Evolutionary conservation across 2,329 filamentous ascomycete species (phyloP), one percentile per base, ranked within the genome.

Genomic region (Botrytis paeoniae): DNA sequence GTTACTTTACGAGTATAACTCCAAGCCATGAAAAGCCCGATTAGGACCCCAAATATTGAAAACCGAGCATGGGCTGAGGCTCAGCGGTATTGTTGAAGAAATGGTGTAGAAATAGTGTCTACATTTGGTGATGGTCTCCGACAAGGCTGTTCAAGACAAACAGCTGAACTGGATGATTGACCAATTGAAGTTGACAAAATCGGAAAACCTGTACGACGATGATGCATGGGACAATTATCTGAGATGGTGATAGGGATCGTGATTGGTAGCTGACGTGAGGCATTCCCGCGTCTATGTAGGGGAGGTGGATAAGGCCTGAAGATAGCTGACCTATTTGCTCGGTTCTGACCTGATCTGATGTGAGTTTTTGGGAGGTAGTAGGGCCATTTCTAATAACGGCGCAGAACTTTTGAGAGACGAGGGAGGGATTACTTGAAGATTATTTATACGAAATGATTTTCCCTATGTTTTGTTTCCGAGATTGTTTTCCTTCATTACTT

Each of bases 191-290:
- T 37, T 25, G 25, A 18, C 41, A 10, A 10, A 71, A 29, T 25
- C 18, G 51, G 45, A 54, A 68, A 39, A 54, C 16, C 32, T 68
- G 35, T 51, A 62, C 45, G 59, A 45, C 45, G 32, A 2, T 51
- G 25, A 39, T 71, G 69, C 69, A 39, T 35, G 59, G 18, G 54
- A 70, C 41, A 20, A 35, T 16, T 29, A 39, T 63, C 20, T 51
- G 43, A 39, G 12, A 32, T 71, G 43, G 59, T 71, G 57, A 71
- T 63, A 45, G 9, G 3, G 22, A 54, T 51, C n/a, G 22, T 71
- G 35, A 71, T 71, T 71, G 43, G 69, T 71, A 12, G 69, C 69
- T 71, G 69, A 71, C 69, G 69, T 71, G 60, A 64, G 68, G 45
- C 41, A 45, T 16, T 57, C 43, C 41, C 66, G 66, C 51, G 51